Base-by-base conservation (phyloP, 108 stramenopile species). In the Skeletonema grethae region DNA sequence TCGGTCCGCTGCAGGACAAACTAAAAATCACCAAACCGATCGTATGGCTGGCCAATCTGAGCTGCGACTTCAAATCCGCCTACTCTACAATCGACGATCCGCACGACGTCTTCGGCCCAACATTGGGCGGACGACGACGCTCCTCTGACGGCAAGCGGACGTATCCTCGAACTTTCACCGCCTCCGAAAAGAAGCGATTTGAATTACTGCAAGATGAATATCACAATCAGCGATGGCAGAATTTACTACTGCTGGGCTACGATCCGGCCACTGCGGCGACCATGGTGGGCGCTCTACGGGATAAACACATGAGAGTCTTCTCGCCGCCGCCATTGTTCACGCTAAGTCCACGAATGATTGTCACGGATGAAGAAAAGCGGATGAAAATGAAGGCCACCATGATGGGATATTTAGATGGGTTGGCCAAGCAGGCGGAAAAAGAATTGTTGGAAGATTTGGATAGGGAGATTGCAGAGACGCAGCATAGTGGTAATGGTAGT, bases 151-250 rank as follows among this genome's bases (percentile, higher is more conserved):
- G 67, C 20, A 57, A 38, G 67, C 53, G 55, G 16, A 68, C 55
- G 24, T 57, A 68, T 25, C 67, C 55, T 9, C 67, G 67, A 22
- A 15, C 36, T 9, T 68, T 68, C 35, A 57, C n/a, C 0, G 11
- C 30, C 13, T 3, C 34, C n/a, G 67, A 68, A 35, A 55, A 68
- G 34, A 34, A 68, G 13, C 67, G 67, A 9, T 68, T 68, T 24
- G 67, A 68, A 57, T 35, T 18, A 36, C 24, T 68, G 35, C 67
- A 68, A 38, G 55, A 57, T 38, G 22, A 22, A 15, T 68, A 68
- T 68, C 67, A 68, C 67, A 68, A 65, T 48, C 45, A 46, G 45
- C 64, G 64, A 46, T 65, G 64, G 64, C 64, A 46, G 10, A 65
- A 65, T 65, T 65, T 65, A 15, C 13, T 65, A 25, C 12, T 13